These are phyloP conservation scores for Hyaloscypha variabilis DNA, from an alignment of 495 filamentous ascomycete species.

Conservation along the genomic window DNA sequence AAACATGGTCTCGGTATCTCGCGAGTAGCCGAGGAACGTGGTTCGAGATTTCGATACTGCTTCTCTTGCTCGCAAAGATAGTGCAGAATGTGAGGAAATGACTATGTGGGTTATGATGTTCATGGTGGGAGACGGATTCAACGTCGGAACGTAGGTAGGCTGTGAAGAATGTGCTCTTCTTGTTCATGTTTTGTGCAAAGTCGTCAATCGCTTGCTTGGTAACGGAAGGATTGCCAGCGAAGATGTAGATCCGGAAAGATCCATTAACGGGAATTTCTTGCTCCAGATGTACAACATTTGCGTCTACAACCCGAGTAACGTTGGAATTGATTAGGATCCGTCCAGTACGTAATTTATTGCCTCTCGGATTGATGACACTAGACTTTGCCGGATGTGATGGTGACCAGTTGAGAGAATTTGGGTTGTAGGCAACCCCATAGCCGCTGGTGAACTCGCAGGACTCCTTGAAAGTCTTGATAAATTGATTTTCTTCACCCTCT, in stretches of 20 bases:
- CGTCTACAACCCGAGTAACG: conserved; percentile 82
- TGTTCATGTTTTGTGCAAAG: conserved; percentile 63
- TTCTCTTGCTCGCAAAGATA: conserved; percentile 66
- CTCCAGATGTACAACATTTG: conserved; percentile 84
- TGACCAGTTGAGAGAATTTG: conserved; percentile 65
- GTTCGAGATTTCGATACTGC: conserved; percentile 63
- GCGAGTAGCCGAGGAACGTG: conserved; percentile 68
- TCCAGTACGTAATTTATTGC: conserved; percentile 65
- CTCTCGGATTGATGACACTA: conserved; percentile 62
- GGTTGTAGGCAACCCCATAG: conserved; percentile 68
- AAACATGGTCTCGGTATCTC: conserved; percentile 80
- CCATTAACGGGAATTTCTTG: conserved; percentile 88
- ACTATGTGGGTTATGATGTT: conserved; percentile 81
- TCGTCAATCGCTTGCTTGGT: conserved; percentile 67
- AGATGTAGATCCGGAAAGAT: conserved; percentile 83
- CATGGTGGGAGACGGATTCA: conserved; percentile 70
- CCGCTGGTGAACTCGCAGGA: conserved; percentile 73
- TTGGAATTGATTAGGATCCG: conserved; percentile 73
- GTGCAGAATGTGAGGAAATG: conserved; percentile 77
- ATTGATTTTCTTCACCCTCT: conserved; percentile 61
- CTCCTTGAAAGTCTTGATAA: conserved; percentile 70
- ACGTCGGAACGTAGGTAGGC: conserved; percentile 64
- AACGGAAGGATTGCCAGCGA: conserved; percentile 67
- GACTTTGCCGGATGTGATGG: conserved; percentile 72
- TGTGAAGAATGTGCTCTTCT: conserved; percentile 69